Evolutionary conservation across 495 filamentous ascomycete genomes (phyloP).

Genomic region (Bacidia gigantensis): DNA sequence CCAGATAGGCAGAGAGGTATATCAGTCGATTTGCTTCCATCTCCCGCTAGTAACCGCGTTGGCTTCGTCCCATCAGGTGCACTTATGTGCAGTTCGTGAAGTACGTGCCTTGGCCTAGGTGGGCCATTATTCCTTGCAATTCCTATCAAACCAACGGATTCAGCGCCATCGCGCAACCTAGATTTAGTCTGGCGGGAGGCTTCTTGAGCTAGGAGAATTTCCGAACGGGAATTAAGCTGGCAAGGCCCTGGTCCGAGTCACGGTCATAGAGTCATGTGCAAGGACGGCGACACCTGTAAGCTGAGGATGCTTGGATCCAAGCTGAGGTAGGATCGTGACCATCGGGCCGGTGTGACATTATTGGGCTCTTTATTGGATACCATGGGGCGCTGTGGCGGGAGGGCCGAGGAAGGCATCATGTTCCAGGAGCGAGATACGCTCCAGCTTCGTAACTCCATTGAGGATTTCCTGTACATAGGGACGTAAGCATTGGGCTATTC

Average conservation of each 20-base stretch:
- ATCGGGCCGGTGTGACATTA: neutral
- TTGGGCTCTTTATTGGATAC: neutral
- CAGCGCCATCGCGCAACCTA: neutral
- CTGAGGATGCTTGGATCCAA: neutral
- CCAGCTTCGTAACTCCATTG: no score
- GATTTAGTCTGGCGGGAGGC: neutral
- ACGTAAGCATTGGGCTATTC: no score
- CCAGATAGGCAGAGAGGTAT: neutral
- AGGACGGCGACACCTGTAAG: neutral
- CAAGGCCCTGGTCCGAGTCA: neutral
- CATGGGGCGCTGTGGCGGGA: neutral
- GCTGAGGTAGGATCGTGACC: neutral
- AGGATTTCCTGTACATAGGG: no score
- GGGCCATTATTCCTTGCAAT: neutral
- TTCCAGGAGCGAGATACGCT: no score
- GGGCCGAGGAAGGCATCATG: neutral
- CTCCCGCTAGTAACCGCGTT: neutral
- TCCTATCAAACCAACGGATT: neutral
- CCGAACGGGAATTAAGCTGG: neutral
- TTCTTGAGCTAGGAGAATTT: neutral
- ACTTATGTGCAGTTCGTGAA: neutral
- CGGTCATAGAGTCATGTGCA: neutral
- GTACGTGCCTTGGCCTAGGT: neutral
- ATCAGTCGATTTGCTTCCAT: neutral
- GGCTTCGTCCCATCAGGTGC: neutral